phyloP scores from a whole-genome alignment of 805 yeast genomes.

The Torulaspora microellipsoides region DNA sequence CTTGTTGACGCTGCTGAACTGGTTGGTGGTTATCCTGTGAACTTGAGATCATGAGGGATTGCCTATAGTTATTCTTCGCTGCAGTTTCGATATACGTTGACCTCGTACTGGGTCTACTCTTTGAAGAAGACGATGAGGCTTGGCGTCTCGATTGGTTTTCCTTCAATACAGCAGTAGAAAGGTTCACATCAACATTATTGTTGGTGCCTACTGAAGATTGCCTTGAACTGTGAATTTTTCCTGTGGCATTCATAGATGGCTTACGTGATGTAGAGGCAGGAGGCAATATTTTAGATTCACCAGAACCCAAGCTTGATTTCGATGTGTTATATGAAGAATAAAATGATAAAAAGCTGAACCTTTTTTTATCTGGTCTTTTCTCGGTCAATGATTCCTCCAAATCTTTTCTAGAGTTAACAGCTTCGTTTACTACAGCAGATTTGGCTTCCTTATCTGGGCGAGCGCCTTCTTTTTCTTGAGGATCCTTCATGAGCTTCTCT shows the following conservation, averaged over 20 bases:
- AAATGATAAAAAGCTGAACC: constrained; percentile 42
- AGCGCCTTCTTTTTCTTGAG: not conserved
- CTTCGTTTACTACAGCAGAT: too few relatives aligned
- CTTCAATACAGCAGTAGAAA: not conserved
- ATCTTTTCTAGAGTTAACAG: not conserved
- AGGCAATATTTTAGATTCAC: constrained; percentile 1
- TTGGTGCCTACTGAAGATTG: not conserved
- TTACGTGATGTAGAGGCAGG: constrained; percentile 1
- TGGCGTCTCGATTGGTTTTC: constrained; percentile 1
- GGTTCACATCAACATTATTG: not conserved
- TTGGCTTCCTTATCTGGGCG: too few relatives aligned
- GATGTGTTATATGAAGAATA: constrained; percentile 27
- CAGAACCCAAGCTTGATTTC: constrained; percentile 16
- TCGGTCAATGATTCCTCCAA: not conserved
- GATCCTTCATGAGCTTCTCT: not conserved
- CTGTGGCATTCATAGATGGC: not conserved
- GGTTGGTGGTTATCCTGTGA: constrained; percentile 3
- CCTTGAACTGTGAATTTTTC: not conserved
- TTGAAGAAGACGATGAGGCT: not conserved
- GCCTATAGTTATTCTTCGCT: constrained; percentile 7
- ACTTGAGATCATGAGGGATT: constrained; percentile 13
- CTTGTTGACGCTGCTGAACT: constrained; percentile 37
- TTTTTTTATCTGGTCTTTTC: constrained; percentile 23
- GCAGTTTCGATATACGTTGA: not conserved
- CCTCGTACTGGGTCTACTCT: not conserved